phyloP scores from a whole-genome alignment of 2,329 filamentous ascomycete genomes.

The Botrytis galanthina region DNA sequence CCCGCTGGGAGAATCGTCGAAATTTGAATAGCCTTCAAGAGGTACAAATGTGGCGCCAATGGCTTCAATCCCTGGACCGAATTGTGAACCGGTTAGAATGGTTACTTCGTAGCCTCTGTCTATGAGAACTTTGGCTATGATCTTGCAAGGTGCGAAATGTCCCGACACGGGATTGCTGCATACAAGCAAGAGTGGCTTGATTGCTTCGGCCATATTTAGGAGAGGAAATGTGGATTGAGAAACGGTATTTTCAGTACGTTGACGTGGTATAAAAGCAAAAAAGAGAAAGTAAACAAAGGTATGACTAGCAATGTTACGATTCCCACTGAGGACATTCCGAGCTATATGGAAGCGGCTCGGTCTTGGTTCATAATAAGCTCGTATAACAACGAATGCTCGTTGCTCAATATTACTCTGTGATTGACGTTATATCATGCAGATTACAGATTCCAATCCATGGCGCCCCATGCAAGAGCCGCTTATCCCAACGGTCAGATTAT shows the following conservation, averaged over 20 bases:
- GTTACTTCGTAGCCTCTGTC: constrained; percentile 43
- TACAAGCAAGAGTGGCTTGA: constrained; percentile 1
- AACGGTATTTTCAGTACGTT: not conserved
- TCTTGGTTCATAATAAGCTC: not conserved
- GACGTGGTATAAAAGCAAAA: not conserved
- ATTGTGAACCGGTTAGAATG: constrained; percentile 43
- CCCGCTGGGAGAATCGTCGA: constrained; percentile 13
- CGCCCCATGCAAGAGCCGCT: not conserved
- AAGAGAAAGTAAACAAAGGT: not conserved
- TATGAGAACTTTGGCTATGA: constrained; percentile 28
- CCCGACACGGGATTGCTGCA: constrained; percentile 20
- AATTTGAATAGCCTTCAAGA: constrained; percentile 28
- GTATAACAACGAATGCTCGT: not conserved
- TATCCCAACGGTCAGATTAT: not conserved
- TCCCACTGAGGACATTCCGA: not conserved
- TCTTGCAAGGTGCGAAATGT: constrained; percentile 22
- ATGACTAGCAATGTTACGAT: not conserved
- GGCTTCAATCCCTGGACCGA: constrained; percentile 38
- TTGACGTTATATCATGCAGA: not conserved
- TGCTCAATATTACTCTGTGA: not conserved
- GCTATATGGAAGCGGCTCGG: not conserved
- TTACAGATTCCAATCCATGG: not conserved
- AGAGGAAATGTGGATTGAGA: not conserved
- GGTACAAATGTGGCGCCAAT: constrained; percentile 43
- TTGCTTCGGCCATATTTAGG: not conserved